Evolutionary conservation across 306 rosid genomes (phyloP), one percentile per base, ranked within the genome.

Genomic region (Citrullus mucosospermus): DNA sequence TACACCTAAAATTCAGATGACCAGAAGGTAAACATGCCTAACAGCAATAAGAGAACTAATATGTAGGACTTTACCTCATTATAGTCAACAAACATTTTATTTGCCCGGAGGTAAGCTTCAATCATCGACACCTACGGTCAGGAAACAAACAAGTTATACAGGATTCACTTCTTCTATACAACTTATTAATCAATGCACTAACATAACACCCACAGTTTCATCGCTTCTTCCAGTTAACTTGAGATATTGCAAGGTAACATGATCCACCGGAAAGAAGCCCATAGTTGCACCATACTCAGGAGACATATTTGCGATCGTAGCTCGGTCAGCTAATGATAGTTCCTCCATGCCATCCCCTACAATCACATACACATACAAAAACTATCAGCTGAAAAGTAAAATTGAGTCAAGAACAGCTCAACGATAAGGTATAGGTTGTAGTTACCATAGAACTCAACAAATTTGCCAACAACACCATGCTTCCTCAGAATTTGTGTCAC

Each of bases 251-350:
- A 95, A 87, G 56, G 98, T 94, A 82, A 94, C 93, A 69, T 86
- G 97, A 86, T 92, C 97, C 57, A 95, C 99, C 20, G 97, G 97
- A 84, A 95, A 95, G 91, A 92, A 95, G 18, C 97, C 99, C 99
- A 96, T 96, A 51, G 99, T 92, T 81, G 98, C 99, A 82, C 99
- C 99, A 88, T 96, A 96, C 74, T 96, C 99, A 2, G 98, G 99
- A 83, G 99, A 90, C 99, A 96, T 96, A 80, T 96, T 96, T 63
- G 99, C 99, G 80, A 96, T 96, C 54, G 99, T 96, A 69, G 99
- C 98, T 87, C 99, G 85, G 80, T 96, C 99, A 83, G 99, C 98
- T 83, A 95, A 85, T 38, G 98, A 89, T 81, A 95, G 84, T 77
- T 89, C 83, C 74, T 91, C 88, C 99, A 96, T 91, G 80, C 99